Percentiles rank a stretch among this genome's conserved stretches.
Evolutionary conservation across 768 basidiomycete species (phyloP).

Genomic region (Crucibulum laeve): DNA sequence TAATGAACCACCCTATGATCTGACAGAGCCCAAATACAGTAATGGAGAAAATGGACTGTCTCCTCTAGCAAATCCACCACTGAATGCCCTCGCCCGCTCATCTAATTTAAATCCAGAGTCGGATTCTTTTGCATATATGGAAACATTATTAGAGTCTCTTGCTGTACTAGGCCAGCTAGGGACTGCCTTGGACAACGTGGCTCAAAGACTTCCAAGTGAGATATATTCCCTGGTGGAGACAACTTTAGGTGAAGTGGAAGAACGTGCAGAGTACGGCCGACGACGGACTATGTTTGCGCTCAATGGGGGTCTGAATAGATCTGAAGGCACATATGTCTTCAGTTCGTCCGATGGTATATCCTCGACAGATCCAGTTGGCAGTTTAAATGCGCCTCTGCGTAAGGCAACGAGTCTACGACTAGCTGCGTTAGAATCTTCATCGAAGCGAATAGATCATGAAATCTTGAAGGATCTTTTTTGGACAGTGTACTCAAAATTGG

Average conservation of each 20-base stretch:
- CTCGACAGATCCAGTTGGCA: background rate
- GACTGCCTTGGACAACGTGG: conserved; percentile 73
- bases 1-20: conserved; percentile 74
- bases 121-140: conserved; percentile 92
- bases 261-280: conserved; percentile 78
- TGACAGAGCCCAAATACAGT: conserved; percentile 37
- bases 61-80: conserved; percentile 12
- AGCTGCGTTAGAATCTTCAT: conserved; percentile 67
- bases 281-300: conserved; percentile 35
- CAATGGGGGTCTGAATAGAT: conserved; percentile 30
- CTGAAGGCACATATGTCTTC: conserved; percentile 54
- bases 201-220: conserved; percentile 80
- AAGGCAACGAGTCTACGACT: conserved; percentile 59
- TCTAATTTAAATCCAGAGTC: conserved; percentile 70
- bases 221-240: conserved; percentile 80
- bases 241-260: conserved; percentile 88
- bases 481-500: conserved; percentile 94
- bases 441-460: conserved; percentile 76
- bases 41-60: conserved; percentile 12
- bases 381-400: conserved; percentile 17
- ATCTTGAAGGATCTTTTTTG: conserved; percentile 90
- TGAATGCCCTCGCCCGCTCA: conserved; percentile 10
- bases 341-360: background rate
- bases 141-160: conserved; percentile 88
- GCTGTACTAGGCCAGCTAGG: conserved; percentile 88